Base-by-base conservation (phyloP, 2,329 filamentous ascomycete species). In the Amauroascus verrucosus region DNA sequence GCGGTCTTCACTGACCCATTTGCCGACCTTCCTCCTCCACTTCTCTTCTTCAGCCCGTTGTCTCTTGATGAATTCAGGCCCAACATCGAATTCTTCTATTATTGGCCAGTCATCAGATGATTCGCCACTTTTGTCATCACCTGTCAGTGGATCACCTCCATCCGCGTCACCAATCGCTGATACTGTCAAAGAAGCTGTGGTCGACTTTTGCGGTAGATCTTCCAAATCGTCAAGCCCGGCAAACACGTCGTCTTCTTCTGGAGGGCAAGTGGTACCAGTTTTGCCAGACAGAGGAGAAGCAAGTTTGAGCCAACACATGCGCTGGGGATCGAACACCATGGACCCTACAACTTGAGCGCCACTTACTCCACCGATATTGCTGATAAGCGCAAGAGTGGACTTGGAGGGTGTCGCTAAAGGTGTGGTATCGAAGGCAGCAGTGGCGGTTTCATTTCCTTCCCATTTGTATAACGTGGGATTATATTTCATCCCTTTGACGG, bases 221-320 rank as follows among this genome's bases (percentile, higher is more conserved):
- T 91, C 86, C 2, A 96, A 79, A 64, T 97, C 90, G 8, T 90
- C 88, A n/a, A 97, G 85, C 54, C 90, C 90, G 56, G 90, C 91
- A 70, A 97, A 96, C 6, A 91, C 86, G 66, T 96, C 90, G 55
- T 95, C 90, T 43, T 94, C 88, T 48, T 94, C 87, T 14, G 86
- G 71, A 20, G 83, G 85, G 55, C 73, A 70, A 3, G 75, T 71
- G 7, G 70, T 66, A 2, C 62, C 65, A 33, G 65, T 58, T 30
- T 57, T 58, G 9, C 62, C 63, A 8, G 64, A 60, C 30, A 64
- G 76, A 66, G 16, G 74, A 68, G 45, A 77, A 75, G 57, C 75
- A 56, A 93, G 75, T 69, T 95, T 96, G 54, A 97, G 78, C 93
- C 93, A 98, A 67, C 89, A 94, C 91, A 98, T 97, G 62, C 88